A percentile compares a stretch with the other conserved stretches of the same genome.
phyloP scores from a whole-genome alignment of 148 eudicot species.

The Linanthus parryae region DNA sequence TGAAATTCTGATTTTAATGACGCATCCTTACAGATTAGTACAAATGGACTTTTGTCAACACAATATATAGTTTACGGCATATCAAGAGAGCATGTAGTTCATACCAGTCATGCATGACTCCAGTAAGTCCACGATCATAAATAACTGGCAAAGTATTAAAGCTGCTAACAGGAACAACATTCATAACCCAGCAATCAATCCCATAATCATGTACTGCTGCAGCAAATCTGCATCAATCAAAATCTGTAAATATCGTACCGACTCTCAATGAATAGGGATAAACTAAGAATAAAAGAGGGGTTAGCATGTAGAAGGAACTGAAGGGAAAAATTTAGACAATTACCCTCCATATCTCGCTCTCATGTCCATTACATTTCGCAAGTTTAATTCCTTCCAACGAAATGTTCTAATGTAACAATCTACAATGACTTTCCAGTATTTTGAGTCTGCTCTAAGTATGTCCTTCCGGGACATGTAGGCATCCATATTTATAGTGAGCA shows the following conservation, averaged over 20 bases:
- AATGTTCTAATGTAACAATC: slow-evolving; percentile 37
- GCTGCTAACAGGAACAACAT: slow-evolving; percentile 71
- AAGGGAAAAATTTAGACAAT: not conserved
- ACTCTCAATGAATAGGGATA: not conserved
- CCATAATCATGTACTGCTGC: slow-evolving; percentile 47
- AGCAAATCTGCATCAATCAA: slow-evolving; percentile 48
- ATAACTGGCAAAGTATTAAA: slow-evolving; percentile 63
- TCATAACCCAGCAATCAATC: slow-evolving; percentile 74
- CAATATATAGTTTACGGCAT: not conserved
- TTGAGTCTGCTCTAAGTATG: slow-evolving; percentile 58
- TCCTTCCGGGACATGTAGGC: slow-evolving; percentile 64
- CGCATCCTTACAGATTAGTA: too few species aligned
- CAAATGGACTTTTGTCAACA: too few species aligned
- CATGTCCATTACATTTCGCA: slow-evolving; percentile 77
- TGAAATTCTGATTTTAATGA: too few species aligned
- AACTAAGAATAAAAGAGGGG: not conserved
- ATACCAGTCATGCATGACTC: slow-evolving; percentile 89
- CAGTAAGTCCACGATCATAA: slow-evolving; percentile 77
- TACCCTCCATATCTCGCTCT: slow-evolving; percentile 84
- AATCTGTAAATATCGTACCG: slow-evolving; percentile 1
- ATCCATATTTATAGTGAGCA: slow-evolving; percentile 60
- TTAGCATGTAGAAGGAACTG: not conserved
- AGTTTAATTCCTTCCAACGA: slow-evolving; percentile 33
- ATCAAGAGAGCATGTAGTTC: slow-evolving; percentile 2
- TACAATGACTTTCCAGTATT: slow-evolving; percentile 54